Percentiles rank a stretch among this genome's conserved stretches.
Conservation (phyloP, 495 filamentous ascomycete species). For the Recurvomyces mirabilis region DNA sequence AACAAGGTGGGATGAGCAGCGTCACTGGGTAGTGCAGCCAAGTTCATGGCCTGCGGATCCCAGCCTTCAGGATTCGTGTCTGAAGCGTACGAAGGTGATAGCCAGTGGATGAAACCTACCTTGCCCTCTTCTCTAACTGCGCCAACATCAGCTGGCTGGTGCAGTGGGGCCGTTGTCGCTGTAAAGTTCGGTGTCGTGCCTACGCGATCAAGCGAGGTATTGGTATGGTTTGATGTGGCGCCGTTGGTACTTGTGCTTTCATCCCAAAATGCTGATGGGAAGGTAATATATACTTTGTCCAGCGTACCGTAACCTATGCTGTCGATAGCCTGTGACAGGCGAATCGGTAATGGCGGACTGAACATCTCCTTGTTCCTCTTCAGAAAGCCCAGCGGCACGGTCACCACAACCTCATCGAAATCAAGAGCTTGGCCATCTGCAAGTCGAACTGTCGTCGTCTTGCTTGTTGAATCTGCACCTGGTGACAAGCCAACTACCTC, state of each 20-base stretch:
- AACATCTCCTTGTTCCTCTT: slow-evolving; percentile 66
- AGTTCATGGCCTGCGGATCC: slow-evolving; percentile 71
- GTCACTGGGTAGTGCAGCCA: slow-evolving; percentile 51
- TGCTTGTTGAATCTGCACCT: slow-evolving; percentile 18
- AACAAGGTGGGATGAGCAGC: slow-evolving; percentile 74
- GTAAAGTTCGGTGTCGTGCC: slow-evolving; percentile 23
- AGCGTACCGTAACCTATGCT: slow-evolving; percentile 76
- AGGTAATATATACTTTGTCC: slow-evolving; percentile 87
- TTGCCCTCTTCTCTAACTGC: slow-evolving; percentile 24
- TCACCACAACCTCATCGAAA: slow-evolving; percentile 82
- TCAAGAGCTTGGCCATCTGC: slow-evolving; percentile 38
- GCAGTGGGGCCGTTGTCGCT: slow-evolving; percentile 26
- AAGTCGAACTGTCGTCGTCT: slow-evolving; percentile 38
- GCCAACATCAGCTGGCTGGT: slow-evolving; percentile 18
- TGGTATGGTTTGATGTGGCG: not conserved
- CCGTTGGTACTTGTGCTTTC: not conserved
- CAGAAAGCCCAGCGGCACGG: slow-evolving; percentile 78
- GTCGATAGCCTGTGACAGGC: slow-evolving; percentile 59
- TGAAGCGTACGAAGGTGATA: slow-evolving; percentile 51
- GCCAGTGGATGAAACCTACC: slow-evolving; percentile 55
- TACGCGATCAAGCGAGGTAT: slow-evolving; percentile 1
- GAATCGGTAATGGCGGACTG: slow-evolving; percentile 52
- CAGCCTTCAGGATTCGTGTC: slow-evolving; percentile 53
- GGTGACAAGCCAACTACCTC: slow-evolving; percentile 44
- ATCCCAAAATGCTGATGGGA: slow-evolving; percentile 61